Evolutionary conservation across 164 flowering plant genomes (phyloP), one percentile per base, ranked within the genome.

Genomic region (Tetracentron sinense): DNA sequence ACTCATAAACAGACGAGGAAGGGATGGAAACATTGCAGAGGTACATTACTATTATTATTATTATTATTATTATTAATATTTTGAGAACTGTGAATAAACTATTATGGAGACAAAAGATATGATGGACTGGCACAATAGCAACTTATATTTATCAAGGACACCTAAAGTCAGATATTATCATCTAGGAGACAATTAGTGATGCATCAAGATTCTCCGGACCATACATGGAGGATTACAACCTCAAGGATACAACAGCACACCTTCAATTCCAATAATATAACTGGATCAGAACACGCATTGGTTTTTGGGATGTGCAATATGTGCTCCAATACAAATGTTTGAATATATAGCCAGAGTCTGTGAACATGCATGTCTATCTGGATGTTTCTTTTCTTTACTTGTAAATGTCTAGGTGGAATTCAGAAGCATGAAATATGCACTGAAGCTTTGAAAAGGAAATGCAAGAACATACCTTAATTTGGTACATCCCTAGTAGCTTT

Each of bases 401-500:
- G 38, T 33, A 33, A n/a, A n/a, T n/a, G n/a, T n/a, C n/a, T n/a
- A n/a, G n/a, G n/a, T n/a, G n/a, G n/a, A n/a, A 60, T 3, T 44
- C 17, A 60, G 27, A 53, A 52, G 46, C 14, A n/a, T 7, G 52
- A 67, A 16, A n/a, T 33, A 42, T 20, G 25, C 57, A 33, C 49
- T 31, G 48, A 21, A 17, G 27, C 53, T 27, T 42, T 20, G 26
- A 53, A 29, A 16, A 17, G 4, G 29, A 51, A 46, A 38, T 55
- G 61, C 10, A 33, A 12, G 55, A 20, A 16, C 17, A 50, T 75
- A 91, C 99, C 94, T 95, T 95, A 68, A 95, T 95, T 77, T 85
- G 92, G 77, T 91, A 91, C 95, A 95, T 91, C 46, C 99, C 99
- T 8, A 95, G 82, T 74, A 88, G 73, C 76, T 95, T 95, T 53